Base-by-base conservation (phyloP, 768 basidiomycete species). In the Aureoboletus auriporus region DNA sequence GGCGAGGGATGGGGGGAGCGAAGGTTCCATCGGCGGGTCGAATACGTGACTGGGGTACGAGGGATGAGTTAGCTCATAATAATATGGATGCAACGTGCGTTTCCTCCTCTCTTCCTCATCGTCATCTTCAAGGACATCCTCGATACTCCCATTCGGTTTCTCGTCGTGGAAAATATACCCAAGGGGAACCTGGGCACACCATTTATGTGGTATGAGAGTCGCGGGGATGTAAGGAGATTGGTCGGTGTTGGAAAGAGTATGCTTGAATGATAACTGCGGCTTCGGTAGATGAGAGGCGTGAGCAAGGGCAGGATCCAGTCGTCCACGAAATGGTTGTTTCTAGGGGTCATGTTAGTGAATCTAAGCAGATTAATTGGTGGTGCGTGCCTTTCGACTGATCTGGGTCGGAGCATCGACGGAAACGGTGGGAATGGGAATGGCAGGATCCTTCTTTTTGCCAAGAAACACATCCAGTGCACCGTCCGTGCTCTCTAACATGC, bases 401-500 rank as follows among this genome's bases (percentile, higher is more conserved):
- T 48, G 52, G n/a, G 20, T 23, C 20, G 20, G 47, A 34, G 40
- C 36, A 33, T 55, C 46, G 16, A 50, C 28, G n/a, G 55, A 49
- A 23, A 39, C 56, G 20, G 74, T 70, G 42, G 85, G 80, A 36
- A 88, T 68, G 11, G 73, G 71, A 42, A 89, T 84, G 2, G 76
- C 80, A 34, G 84, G 79, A 0, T 78, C 72, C 66, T 86, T 92
- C 45, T 74, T 81, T 52, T 77, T 72, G 5, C 92, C 92, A 34
- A 82, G 72, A 54, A 78, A 79, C 54, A 87, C 80, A 59, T 98
- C 95, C 33, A 99, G 67, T 54, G 81, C 82, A 8, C 82, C 84
- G 62, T 97, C 93, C 5, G 91, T 88, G 44, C 82, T 76, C 68
- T 98, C 96, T 50, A 96, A 67, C 44, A 97, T 65, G 40, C 78